Conservation (phyloP, 2,329 filamentous ascomycete species). For the Pestalotiopsis sp. region DNA sequence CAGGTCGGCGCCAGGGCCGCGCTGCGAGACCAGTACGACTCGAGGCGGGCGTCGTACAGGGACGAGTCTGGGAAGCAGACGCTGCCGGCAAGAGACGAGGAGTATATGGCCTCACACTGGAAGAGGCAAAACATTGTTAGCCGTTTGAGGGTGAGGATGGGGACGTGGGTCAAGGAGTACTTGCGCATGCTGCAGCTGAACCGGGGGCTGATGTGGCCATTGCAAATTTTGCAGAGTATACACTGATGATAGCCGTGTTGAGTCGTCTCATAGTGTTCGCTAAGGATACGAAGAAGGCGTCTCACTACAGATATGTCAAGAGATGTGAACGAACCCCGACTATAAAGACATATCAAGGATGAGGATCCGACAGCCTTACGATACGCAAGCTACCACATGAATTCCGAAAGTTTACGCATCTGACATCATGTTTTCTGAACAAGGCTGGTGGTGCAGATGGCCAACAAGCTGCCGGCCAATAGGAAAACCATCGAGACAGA, state of each 20-base stretch:
- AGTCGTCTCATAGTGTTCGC: neutral
- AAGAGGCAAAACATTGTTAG: neutral
- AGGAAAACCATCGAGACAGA: too few relatives aligned
- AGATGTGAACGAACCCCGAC: neutral
- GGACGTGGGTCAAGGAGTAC: neutral
- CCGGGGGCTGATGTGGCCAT: neutral
- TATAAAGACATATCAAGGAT: neutral
- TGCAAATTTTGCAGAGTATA: neutral
- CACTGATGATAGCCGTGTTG: neutral
- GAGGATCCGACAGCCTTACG: too few relatives aligned
- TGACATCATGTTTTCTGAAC: too few relatives aligned
- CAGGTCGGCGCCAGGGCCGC: slow-evolving; percentile 7
- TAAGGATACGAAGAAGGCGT: neutral
- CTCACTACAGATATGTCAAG: neutral
- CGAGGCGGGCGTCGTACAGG: neutral
- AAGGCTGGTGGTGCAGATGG: too few relatives aligned
- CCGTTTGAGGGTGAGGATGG: neutral
- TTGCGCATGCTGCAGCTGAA: neutral
- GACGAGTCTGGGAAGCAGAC: neutral
- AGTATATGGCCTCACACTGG: neutral
- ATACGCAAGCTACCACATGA: too few relatives aligned
- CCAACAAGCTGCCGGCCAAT: too few relatives aligned
- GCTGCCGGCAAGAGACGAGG: neutral
- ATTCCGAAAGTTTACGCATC: too few relatives aligned
- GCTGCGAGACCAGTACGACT: slow-evolving; percentile 11